phyloP scores from a whole-genome alignment of 1,284 basidiomycete species.

The Ceratobasidium sp. region DNA sequence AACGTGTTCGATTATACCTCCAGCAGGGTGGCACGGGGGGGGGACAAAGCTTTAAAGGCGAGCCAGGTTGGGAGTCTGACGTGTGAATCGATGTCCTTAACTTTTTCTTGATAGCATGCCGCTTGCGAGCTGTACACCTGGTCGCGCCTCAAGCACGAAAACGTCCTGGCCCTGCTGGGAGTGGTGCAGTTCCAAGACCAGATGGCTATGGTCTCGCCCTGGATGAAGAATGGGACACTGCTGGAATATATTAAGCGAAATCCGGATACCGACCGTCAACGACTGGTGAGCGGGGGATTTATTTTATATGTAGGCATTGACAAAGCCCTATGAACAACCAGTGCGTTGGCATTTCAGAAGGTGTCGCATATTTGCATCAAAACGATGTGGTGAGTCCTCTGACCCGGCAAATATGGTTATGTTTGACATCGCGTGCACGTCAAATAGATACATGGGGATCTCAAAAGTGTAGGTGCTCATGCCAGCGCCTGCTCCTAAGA shows the following conservation, averaged over 20 bases:
- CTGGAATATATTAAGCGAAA: conserved; percentile 3
- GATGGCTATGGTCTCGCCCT: conserved; percentile 14
- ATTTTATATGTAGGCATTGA: not conserved
- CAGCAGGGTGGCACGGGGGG: not conserved
- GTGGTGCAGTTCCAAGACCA: conserved; percentile 5
- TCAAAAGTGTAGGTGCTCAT: conserved; percentile 20
- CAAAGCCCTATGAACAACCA: not conserved
- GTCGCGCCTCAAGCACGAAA: conserved; percentile 1
- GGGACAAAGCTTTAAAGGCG: conserved; percentile 2
- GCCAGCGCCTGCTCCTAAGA: not conserved
- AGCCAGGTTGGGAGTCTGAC: not conserved
- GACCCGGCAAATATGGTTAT: not conserved
- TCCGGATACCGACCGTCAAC: not conserved
- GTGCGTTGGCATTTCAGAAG: conserved; percentile 14
- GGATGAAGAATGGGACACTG: conserved; percentile 23
- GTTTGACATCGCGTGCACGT: not conserved
- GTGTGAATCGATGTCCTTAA: not conserved
- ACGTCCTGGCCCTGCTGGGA: conserved; percentile 1
- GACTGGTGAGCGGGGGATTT: not conserved
- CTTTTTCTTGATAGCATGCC: not conserved
- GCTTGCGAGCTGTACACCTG: conserved; percentile 15
- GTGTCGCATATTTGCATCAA: conserved; percentile 15
- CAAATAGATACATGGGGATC: conserved; percentile 19
- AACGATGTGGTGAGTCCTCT: not conserved
- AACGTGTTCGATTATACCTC: not conserved